Evolutionary conservation across 495 filamentous ascomycete species (phyloP).

Genomic region (Hypoxylon crocopeplum): DNA sequence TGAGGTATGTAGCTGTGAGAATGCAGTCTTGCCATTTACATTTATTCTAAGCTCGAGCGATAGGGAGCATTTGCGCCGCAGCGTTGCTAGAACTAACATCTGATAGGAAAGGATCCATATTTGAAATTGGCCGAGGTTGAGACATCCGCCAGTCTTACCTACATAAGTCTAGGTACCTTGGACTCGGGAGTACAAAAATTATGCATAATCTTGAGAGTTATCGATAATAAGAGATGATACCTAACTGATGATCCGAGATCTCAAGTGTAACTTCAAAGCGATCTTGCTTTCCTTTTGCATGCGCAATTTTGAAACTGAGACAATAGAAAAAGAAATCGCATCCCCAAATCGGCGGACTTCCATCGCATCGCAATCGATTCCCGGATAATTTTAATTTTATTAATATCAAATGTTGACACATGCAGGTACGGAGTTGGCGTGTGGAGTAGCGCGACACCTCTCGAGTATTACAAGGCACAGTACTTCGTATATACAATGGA

Average conservation of each 20-base stretch:
- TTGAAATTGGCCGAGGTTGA: constrained; percentile 32
- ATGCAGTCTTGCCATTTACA: background rate
- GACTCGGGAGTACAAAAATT: too few relatives aligned
- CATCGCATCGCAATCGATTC: background rate
- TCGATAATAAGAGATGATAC: background rate
- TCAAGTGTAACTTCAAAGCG: background rate
- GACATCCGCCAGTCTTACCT: too few relatives aligned
- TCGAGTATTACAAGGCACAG: background rate
- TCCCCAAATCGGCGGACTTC: background rate
- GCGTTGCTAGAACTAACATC: too few relatives aligned
- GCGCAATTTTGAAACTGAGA: background rate
- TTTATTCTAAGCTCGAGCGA: too few relatives aligned
- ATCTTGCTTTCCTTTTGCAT: background rate
- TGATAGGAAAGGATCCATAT: constrained; percentile 14
- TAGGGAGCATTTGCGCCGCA: too few relatives aligned
- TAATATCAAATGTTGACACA: constrained; percentile 3
- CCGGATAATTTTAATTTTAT: constrained; percentile 5
- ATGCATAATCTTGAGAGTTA: too few relatives aligned
- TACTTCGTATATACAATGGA: too few relatives aligned
- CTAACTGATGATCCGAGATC: background rate
- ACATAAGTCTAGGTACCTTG: too few relatives aligned
- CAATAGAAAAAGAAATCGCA: background rate
- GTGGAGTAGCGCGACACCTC: background rate
- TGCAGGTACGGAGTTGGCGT: constrained; percentile 4
- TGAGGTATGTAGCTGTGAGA: background rate